These are phyloP conservation scores for Sphaceloma murrayae DNA, from an alignment of 2,329 filamentous ascomycete species.

Conservation along the genomic window DNA sequence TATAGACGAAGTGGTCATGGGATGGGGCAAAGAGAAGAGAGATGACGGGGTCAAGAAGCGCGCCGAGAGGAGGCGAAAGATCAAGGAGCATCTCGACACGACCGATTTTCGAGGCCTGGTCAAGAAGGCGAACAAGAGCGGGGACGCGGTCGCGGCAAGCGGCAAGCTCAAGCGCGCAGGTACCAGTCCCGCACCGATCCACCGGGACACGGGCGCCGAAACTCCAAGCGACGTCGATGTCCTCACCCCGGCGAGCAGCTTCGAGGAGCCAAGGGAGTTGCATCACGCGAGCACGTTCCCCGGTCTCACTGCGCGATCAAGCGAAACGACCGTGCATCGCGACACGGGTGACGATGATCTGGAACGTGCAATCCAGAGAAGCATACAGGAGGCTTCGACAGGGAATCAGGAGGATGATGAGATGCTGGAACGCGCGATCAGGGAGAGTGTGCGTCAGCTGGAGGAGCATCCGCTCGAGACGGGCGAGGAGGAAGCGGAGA, in stretches of 20 bases:
- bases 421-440: slow-evolving; percentile 61
- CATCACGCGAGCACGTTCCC: slow-evolving; percentile 26
- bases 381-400: slow-evolving; percentile 59
- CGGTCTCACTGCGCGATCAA: no score
- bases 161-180: neutral
- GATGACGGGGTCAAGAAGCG: slow-evolving; percentile 1
- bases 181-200: neutral
- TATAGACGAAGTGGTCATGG: slow-evolving; percentile 43
- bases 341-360: slow-evolving; percentile 50
- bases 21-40: slow-evolving; percentile 25
- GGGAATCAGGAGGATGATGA: slow-evolving; percentile 60
- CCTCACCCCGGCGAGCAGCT: slow-evolving; percentile 3
- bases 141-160: neutral
- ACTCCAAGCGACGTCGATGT: slow-evolving; percentile 8
- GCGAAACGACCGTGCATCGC: slow-evolving; percentile 31
- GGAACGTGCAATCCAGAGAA: slow-evolving; percentile 60
- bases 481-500: slow-evolving; percentile 25
- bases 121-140: slow-evolving; percentile 3
- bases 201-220: neutral
- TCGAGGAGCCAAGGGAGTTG: slow-evolving; percentile 12
- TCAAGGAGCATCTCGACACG: slow-evolving; percentile 12
- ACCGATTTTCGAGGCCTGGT: slow-evolving; percentile 10
- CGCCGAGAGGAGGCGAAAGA: slow-evolving; percentile 1
- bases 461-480: slow-evolving; percentile 3
- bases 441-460: slow-evolving; percentile 30